Evolutionary conservation across 2,329 filamentous ascomycete species (phyloP).

Genomic region (Penicillium crustosum): DNA sequence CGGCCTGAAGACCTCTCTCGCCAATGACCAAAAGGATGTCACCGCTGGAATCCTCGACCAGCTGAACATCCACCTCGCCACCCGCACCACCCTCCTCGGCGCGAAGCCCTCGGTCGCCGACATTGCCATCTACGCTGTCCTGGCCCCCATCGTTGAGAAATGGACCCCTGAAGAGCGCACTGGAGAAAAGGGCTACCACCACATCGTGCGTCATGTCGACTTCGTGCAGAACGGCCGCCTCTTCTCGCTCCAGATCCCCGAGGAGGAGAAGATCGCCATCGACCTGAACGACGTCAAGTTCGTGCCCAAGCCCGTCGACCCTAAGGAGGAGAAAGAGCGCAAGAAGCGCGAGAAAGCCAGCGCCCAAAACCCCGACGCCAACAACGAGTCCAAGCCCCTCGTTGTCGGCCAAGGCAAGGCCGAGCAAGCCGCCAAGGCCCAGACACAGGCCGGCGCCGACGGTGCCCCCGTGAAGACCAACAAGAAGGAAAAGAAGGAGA

Average conservation of each 20-base stretch:
- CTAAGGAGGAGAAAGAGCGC: slow-evolving; percentile 93
- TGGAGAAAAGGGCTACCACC: slow-evolving; percentile 81
- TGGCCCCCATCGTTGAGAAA: slow-evolving; percentile 71
- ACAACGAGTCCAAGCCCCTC: slow-evolving; percentile 33
- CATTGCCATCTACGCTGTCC: slow-evolving; percentile 74
- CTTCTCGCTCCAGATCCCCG: slow-evolving; percentile 67
- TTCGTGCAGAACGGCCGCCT: slow-evolving; percentile 86
- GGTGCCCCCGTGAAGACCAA: slow-evolving; percentile 48
- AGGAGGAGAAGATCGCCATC: slow-evolving; percentile 73
- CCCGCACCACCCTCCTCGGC: slow-evolving; percentile 84
- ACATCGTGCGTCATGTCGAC: slow-evolving; percentile 88
- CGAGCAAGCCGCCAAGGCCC: slow-evolving; percentile 46
- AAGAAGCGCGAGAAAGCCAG: slow-evolving; percentile 89
- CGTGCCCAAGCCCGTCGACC: slow-evolving; percentile 83
- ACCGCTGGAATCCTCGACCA: slow-evolving; percentile 67
- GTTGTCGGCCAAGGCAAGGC: slow-evolving; percentile 42
- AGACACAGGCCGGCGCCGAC: slow-evolving; percentile 52
- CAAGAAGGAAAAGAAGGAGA: slow-evolving; percentile 73
- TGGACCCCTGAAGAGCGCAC: slow-evolving; percentile 88
- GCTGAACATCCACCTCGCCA: slow-evolving; percentile 83
- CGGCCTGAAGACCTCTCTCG: slow-evolving; percentile 59
- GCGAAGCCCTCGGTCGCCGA: slow-evolving; percentile 87
- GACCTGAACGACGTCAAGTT: slow-evolving; percentile 79
- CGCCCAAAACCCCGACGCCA: slow-evolving; percentile 32
- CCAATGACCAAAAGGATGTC: slow-evolving; percentile 54